Evolutionary conservation across 1,284 basidiomycete species (phyloP).

Genomic region (Hemileia vastatrix): DNA sequence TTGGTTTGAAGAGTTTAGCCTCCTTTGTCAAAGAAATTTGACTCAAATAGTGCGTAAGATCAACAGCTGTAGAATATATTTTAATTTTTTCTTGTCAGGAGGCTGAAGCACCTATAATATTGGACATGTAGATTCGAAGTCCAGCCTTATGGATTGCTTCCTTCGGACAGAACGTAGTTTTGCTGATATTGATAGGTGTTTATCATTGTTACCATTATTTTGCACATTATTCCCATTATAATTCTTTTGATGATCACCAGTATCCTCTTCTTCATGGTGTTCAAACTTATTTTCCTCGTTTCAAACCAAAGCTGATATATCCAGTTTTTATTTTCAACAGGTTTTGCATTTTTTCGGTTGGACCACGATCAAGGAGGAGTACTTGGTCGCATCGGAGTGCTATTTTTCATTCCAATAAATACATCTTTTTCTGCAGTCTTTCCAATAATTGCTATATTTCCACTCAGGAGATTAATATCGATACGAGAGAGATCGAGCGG

Average conservation of each 20-base stretch:
- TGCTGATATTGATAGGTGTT: slow-evolving; percentile 27
- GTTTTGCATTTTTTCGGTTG: slow-evolving; percentile 32
- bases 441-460: slow-evolving; percentile 26
- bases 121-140: slow-evolving; percentile 12
- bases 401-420: slow-evolving; percentile 33
- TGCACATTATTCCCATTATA: too few species aligned
- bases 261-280: too few species aligned
- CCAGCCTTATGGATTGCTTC: slow-evolving; percentile 13
- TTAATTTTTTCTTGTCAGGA: background rate
- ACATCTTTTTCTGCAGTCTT: slow-evolving; percentile 27
- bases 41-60: slow-evolving; percentile 26
- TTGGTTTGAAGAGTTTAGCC: slow-evolving; percentile 28
- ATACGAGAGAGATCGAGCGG: slow-evolving; percentile 30
- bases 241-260: too few species aligned
- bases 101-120: too few species aligned
- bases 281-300: too few species aligned
- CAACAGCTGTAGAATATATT: too few species aligned
- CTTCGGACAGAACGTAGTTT: slow-evolving; percentile 23
- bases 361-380: slow-evolving; percentile 27
- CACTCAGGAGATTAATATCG: background rate
- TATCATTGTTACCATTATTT: background rate
- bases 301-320: too few species aligned
- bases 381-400: slow-evolving; percentile 29
- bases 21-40: slow-evolving; percentile 27
- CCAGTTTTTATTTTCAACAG: too few species aligned